phyloP scores from a whole-genome alignment of 1,284 basidiomycete genomes.

The Pterulicium gracile region DNA sequence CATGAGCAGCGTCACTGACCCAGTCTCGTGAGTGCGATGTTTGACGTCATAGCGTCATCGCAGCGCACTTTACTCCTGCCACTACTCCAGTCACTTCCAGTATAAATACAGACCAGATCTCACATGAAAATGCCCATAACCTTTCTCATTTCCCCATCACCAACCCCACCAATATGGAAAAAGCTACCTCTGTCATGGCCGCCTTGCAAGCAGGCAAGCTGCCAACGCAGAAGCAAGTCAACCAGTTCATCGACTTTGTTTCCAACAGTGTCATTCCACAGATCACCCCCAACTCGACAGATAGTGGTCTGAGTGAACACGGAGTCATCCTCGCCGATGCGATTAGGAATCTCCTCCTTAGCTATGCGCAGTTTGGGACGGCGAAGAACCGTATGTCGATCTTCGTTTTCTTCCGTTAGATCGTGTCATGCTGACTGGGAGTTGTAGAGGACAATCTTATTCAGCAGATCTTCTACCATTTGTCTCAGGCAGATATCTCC shows the following conservation, averaged over 20 bases:
- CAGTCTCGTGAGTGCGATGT: no score
- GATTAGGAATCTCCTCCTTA: constrained; percentile 34
- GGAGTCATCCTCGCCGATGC: constrained; percentile 39
- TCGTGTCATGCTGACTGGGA: no score
- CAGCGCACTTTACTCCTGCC: no score
- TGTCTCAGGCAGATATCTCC: constrained; percentile 38
- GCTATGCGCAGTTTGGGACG: constrained; percentile 39
- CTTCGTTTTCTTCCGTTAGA: no score
- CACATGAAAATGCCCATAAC: no score
- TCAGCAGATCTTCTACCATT: constrained; percentile 52
- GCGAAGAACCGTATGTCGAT: constrained; percentile 41
- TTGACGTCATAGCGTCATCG: no score
- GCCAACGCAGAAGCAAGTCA: constrained; percentile 44
- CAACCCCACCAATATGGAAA: constrained; percentile 42
- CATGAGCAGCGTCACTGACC: no score
- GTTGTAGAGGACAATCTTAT: constrained; percentile 55
- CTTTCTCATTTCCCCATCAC: no score
- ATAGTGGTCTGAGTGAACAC: constrained; percentile 36
- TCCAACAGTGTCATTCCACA: constrained; percentile 34
- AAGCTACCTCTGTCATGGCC: constrained; percentile 42
- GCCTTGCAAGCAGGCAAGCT: constrained; percentile 57
- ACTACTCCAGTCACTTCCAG: no score
- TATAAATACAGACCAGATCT: no score
- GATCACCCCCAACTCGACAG: constrained; percentile 25
- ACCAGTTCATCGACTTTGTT: constrained; percentile 37